Evolutionary conservation across 352 stramenopile genomes (phyloP).

Genomic region (Phytophthora fragariae): DNA sequence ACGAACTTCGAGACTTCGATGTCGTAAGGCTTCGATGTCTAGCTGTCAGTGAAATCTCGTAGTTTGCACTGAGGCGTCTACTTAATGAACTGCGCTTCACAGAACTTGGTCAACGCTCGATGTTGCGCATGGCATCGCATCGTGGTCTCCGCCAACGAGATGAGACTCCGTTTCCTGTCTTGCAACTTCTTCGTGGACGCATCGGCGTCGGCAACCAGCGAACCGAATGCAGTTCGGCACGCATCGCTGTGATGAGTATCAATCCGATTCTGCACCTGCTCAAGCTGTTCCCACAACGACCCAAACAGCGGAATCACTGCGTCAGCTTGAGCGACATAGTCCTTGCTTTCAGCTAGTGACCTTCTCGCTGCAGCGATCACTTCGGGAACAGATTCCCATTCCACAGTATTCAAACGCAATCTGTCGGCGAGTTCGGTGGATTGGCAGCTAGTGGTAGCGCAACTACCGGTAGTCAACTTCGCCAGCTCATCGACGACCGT

Average conservation of each 20-base stretch:
- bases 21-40: no score
- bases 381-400: neutral
- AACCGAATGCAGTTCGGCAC: neutral
- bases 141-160: neutral
- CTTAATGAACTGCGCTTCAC: neutral
- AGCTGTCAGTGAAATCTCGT: no score
- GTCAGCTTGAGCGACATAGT: neutral
- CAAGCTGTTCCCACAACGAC: neutral
- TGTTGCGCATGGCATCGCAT: neutral
- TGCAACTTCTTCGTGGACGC: neutral
- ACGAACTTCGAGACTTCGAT: neutral
- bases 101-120: neutral
- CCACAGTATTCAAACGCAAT: neutral
- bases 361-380: neutral
- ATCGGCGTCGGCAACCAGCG: neutral
- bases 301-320: neutral
- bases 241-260: neutral
- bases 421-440: no score
- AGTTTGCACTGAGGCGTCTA: no score
- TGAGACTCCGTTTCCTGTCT: neutral
- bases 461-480: neutral
- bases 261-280: neutral
- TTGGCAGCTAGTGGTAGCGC: no score
- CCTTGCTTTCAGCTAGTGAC: neutral
- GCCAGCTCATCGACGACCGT: conserved; percentile 14